Percentiles rank a stretch among this genome's conserved stretches.
phyloP scores from a whole-genome alignment of 78 protist species.

The Bodo saltans region DNA sequence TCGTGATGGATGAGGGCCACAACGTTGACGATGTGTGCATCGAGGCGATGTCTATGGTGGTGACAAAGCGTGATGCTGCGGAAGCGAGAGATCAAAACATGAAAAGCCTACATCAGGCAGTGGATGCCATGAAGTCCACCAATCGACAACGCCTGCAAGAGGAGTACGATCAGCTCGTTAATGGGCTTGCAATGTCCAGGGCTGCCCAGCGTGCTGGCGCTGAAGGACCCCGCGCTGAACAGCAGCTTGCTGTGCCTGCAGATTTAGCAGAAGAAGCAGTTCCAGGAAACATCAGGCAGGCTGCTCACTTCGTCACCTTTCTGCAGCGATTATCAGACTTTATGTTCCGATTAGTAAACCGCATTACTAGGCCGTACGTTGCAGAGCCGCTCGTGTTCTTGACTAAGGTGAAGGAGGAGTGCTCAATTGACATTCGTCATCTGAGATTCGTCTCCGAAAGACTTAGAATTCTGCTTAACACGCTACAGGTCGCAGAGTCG shows the following conservation, averaged over 20 bases:
- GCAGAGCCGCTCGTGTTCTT: slow-evolving; percentile 24
- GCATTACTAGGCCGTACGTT: neutral
- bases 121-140: slow-evolving; percentile 9
- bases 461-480: slow-evolving; percentile 78
- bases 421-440: neutral
- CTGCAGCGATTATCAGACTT: slow-evolving; percentile 68
- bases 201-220: neutral
- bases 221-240: slow-evolving; percentile 51
- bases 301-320: slow-evolving; percentile 57
- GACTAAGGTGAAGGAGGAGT: neutral
- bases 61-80: slow-evolving; percentile 43
- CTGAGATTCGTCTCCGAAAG: slow-evolving; percentile 52
- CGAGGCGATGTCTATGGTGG: slow-evolving; percentile 70
- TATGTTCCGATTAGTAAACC: slow-evolving; percentile 41
- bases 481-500: slow-evolving; percentile 76
- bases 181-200: neutral
- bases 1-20: slow-evolving; percentile 97
- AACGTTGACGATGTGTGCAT: slow-evolving; percentile 96
- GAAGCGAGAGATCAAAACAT: slow-evolving; percentile 27
- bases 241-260: no score
- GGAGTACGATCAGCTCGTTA: slow-evolving; percentile 48
- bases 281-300: slow-evolving; percentile 90
- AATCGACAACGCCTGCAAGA: slow-evolving; percentile 18
- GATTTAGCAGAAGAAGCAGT: slow-evolving; percentile 78
- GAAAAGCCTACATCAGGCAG: neutral